These are phyloP conservation scores for Colletotrichum zoysiae DNA, from an alignment of 2,329 filamentous ascomycete species.

Conservation along the genomic window DNA sequence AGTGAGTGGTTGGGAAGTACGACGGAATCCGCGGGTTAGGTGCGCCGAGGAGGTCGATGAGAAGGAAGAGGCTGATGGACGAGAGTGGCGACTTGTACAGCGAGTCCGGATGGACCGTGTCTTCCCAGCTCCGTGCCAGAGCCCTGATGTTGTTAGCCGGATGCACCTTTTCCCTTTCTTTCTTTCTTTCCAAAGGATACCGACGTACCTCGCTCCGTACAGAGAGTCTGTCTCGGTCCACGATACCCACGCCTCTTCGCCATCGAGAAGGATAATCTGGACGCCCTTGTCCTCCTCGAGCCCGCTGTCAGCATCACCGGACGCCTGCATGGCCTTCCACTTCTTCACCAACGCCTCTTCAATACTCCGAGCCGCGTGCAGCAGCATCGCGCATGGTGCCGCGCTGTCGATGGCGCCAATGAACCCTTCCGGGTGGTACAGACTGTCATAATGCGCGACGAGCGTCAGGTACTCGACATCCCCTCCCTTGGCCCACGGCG, in stretches of 20 bases:
- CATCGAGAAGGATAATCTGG: conserved; percentile 91
- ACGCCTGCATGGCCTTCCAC: conserved; percentile 79
- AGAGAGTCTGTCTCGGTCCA: conserved; percentile 89
- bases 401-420: conserved; percentile 95
- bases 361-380: conserved; percentile 86
- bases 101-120: conserved; percentile 76
- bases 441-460: conserved; percentile 94
- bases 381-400: conserved; percentile 91
- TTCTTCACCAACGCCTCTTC: conserved; percentile 84
- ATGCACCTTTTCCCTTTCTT: neutral
- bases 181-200: too few relatives aligned
- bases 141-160: conserved; percentile 57
- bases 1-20: conserved; percentile 91
- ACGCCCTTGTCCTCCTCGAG: conserved; percentile 85
- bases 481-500: conserved; percentile 81
- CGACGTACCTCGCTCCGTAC: conserved; percentile 81
- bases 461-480: conserved; percentile 86
- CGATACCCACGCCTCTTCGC: conserved; percentile 88
- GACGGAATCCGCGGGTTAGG: conserved; percentile 79
- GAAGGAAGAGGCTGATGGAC: conserved; percentile 87
- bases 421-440: conserved; percentile 84
- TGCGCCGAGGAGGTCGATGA: conserved; percentile 89
- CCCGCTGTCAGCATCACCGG: conserved; percentile 63
- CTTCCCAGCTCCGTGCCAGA: conserved; percentile 86
- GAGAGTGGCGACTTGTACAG: conserved; percentile 80